Base-by-base conservation (phyloP, 2,329 filamentous ascomycete species). In the Trichoderma sp. region DNA sequence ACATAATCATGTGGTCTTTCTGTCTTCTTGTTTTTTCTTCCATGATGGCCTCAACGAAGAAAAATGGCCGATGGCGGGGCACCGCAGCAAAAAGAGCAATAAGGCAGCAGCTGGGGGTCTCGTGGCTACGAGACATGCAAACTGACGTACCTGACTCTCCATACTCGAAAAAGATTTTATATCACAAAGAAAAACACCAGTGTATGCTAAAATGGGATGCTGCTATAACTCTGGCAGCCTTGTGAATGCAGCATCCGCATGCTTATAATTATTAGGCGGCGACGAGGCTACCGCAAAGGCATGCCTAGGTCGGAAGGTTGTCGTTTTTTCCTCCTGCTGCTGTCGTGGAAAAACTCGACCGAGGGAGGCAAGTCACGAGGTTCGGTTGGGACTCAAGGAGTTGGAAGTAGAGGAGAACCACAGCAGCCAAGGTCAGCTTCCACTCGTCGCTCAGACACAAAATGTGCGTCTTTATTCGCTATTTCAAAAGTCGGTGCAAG, bases 81-180 rank as follows among this genome's bases (percentile, higher is more conserved):
- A 76, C 11, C 31, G 16, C 38, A 56, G 41, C 41, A 45, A n/a
- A n/a, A 45, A 45, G 41, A n/a, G 24, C 35, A 67, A 8, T 18
- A 59, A 60, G 59, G 38, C 16, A 65, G 29, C 50, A 69, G 45
- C 64, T 18, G 33, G 38, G 60, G 65, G 33, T 38, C 29, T 29
- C 66, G 56, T 27, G 63, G 12, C 27, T 59, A 60, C 9, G 24
- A 45, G 38, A 41, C 16, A 62, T 64, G 59, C 35, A 69, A 62
- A 60, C 62, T 60, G 76, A 82, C 84, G 77, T 83, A 87, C 86
- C 85, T 87, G 86, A 83, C 84, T 85, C 82, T 87, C 86, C 86
- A 87, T 87, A 77, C 81, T 86, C 78, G 78, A 79, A 78, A 71
- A 53, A 59, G 41, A 65, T 72, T 71, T 69, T 59, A 76, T 62